phyloP scores from a whole-genome alignment of 2,329 filamentous ascomycete species.

The Daldinia sp. region DNA sequence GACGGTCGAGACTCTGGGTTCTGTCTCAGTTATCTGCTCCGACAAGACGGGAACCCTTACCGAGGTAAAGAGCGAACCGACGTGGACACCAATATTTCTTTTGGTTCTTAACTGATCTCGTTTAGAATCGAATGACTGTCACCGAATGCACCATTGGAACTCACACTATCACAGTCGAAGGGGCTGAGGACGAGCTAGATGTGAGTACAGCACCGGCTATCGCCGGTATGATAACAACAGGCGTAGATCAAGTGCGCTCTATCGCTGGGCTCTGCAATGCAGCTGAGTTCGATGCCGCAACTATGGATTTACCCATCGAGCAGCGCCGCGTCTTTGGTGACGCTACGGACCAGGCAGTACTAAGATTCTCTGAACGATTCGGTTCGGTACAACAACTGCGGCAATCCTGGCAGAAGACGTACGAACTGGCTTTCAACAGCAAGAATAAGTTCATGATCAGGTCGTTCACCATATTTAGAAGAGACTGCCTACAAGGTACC shows the following conservation, averaged over 20 bases:
- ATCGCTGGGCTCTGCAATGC: constrained; percentile 78
- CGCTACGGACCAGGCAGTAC: constrained; percentile 79
- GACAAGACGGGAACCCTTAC: constrained; percentile 82
- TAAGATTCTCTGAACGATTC: constrained; percentile 77
- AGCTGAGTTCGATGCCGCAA: constrained; percentile 78
- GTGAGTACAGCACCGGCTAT: constrained; percentile 46
- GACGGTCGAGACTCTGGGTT: constrained; percentile 80
- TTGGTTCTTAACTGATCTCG: constrained; percentile 13
- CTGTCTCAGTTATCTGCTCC: constrained; percentile 79
- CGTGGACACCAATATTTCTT: constrained; percentile 10
- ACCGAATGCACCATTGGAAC: constrained; percentile 74
- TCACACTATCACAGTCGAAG: constrained; percentile 62
- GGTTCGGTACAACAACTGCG: constrained; percentile 70
- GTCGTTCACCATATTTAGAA: constrained; percentile 62
- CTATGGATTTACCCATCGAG: constrained; percentile 67
- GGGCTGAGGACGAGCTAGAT: constrained; percentile 59
- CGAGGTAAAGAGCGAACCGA: constrained; percentile 53
- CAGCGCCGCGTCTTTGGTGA: constrained; percentile 78
- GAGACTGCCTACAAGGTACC: constrained; percentile 55
- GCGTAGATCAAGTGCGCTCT: constrained; percentile 69
- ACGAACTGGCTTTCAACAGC: constrained; percentile 80
- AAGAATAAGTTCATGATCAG: constrained; percentile 87
- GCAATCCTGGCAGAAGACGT: constrained; percentile 73
- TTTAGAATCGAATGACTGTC: constrained; percentile 77
- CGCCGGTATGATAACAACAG: constrained; percentile 53